Evolutionary conservation across 2,329 filamentous ascomycete species (phyloP), one percentile per base, ranked within the genome.

Genomic region (Fusarium pseudocircinatum): DNA sequence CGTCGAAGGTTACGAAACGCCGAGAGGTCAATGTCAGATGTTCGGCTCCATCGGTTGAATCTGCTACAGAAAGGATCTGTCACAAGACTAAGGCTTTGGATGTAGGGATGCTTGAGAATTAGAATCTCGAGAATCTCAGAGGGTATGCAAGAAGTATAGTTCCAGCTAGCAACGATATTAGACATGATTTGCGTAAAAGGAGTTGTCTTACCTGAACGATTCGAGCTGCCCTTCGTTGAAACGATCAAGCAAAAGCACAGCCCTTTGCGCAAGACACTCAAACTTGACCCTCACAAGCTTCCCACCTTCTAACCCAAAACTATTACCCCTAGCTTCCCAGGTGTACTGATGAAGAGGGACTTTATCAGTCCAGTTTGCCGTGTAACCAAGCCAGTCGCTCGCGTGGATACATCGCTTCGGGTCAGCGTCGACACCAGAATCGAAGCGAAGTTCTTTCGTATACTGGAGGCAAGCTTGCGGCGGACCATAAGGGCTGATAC

Each of bases 41-140:
- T 53, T 47, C 46, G 20, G 1, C 30, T 47, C 65, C 46, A 67
- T 8, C 65, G 63, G 11, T 63, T 68, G n/a, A 68, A 68, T 22
- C 47, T 4, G 0, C 63, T 63, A 0, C 42, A 68, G 37, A 68
- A 68, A 0, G 56, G 63, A 4, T 68, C 63, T 9, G 63, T 68
- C 2, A 57, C 4, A 14, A 68, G 15, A 0, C 15, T 26, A 0
- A 68, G 63, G 1, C 14, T 6, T 24, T 49, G 47, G 3, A 68
- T 54, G 8, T 16, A 36, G 7, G 47, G 14, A 5, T 68, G 49
- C 4, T 63, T 39, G 16, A 40, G 16, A 4, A 14, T 28, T 6
- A 69, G 22, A 15, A 39, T 24, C 3, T 63, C 37, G 2, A 68
- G 24, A 2, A 68, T 12, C 8, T 63, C 64, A 1, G 39, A 56